phyloP scores from a whole-genome alignment of 305 asterid genomes.

The Rubia balearica region DNA sequence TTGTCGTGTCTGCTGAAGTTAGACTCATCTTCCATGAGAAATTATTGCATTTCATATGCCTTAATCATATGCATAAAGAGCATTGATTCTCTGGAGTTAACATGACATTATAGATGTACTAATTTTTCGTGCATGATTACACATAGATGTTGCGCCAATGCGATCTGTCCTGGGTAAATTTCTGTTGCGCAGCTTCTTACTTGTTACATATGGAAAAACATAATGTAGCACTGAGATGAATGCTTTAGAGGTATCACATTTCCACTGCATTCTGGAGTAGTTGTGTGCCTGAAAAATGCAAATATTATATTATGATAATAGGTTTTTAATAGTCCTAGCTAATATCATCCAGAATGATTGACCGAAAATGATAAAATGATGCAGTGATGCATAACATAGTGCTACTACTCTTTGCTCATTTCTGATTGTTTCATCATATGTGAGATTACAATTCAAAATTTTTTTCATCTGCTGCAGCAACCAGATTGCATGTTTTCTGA shows the following conservation, averaged over 20 bases:
- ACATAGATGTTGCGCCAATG: conserved; percentile 16
- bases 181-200: not conserved
- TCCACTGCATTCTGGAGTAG: not conserved
- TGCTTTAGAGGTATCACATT: not conserved
- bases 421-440: not conserved
- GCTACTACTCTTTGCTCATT: not conserved
- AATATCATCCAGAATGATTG: not conserved
- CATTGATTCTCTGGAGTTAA: too few species aligned
- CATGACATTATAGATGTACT: too few species aligned
- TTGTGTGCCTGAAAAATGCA: not conserved
- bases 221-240: not conserved
- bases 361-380: not conserved
- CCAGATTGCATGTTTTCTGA: not conserved
- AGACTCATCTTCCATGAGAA: too few species aligned
- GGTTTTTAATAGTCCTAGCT: not conserved
- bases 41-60: too few species aligned
- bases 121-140: too few species aligned
- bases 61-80: too few species aligned
- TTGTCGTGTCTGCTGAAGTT: too few species aligned
- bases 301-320: not conserved
- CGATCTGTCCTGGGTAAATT: too few species aligned
- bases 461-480: not conserved
- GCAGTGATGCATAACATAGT: not conserved
- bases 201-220: not conserved
- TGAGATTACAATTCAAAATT: too few species aligned